These are phyloP conservation scores for Colletotrichum sp. DNA, from an alignment of 2,329 filamentous ascomycete species.

Conservation along the genomic window DNA sequence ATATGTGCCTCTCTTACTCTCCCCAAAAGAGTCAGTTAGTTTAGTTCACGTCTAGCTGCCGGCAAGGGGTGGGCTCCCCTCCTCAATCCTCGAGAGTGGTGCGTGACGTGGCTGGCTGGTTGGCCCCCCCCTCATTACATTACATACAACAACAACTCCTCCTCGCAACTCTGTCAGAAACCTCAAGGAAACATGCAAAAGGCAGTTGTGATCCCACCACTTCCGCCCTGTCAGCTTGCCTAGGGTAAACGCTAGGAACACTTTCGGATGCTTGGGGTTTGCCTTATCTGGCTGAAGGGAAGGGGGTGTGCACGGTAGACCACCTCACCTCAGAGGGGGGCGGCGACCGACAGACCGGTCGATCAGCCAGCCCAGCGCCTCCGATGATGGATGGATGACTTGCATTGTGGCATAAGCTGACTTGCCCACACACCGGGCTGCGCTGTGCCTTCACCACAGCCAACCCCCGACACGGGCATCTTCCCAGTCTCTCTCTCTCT, in stretches of 20 bases:
- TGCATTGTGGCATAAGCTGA: slow-evolving; percentile 18
- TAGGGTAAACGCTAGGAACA: not conserved
- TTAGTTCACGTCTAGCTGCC: not conserved
- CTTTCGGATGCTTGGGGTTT: not conserved
- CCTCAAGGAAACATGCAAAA: not conserved
- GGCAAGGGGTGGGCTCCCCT: not conserved
- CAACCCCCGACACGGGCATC: not conserved
- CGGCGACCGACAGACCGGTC: not conserved
- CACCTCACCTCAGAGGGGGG: not conserved
- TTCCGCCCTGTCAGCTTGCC: not conserved
- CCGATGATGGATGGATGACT: slow-evolving; percentile 6
- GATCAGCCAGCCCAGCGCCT: not conserved
- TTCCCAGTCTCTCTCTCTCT: not conserved
- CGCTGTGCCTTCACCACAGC: not conserved
- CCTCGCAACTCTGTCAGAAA: not conserved
- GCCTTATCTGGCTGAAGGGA: not conserved
- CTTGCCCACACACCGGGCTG: not conserved
- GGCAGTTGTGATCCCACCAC: not conserved
- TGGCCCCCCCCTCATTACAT: not conserved
- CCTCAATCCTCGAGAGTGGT: not conserved
- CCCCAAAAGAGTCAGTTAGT: not conserved
- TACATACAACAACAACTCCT: not conserved
- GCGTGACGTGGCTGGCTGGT: not conserved
- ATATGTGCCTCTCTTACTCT: not conserved
- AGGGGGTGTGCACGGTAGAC: not conserved